Percentiles rank a stretch among this genome's conserved stretches.
These are phyloP conservation scores for Aspergillus ochraceoroseus DNA, from an alignment of 2,329 filamentous ascomycete species.

Conservation along the genomic window DNA sequence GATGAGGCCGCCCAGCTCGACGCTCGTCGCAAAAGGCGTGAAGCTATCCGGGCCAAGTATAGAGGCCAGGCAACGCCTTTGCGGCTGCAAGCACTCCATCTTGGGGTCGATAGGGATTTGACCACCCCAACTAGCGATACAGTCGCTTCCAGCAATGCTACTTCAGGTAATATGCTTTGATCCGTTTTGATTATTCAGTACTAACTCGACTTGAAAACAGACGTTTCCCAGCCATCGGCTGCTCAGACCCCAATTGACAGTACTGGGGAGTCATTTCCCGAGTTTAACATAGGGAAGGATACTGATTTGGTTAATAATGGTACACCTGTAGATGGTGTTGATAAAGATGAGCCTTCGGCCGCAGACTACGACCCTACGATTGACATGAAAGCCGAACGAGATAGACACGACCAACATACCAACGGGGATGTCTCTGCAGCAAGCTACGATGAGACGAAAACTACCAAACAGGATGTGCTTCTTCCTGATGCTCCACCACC, in stretches of 20 bases:
- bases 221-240: constrained; percentile 42
- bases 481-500: constrained; percentile 42
- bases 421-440: constrained; percentile 53
- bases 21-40: constrained; percentile 74
- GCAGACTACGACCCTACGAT: constrained; percentile 86
- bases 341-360: constrained; percentile 75
- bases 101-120: constrained; percentile 54
- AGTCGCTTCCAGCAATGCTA: constrained; percentile 31
- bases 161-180: constrained; percentile 36
- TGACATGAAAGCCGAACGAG: constrained; percentile 80
- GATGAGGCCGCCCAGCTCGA: constrained; percentile 82
- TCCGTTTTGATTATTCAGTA: constrained; percentile 1
- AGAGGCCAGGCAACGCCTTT: constrained; percentile 65
- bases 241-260: constrained; percentile 47
- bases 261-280: constrained; percentile 51
- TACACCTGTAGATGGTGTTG: constrained; percentile 40
- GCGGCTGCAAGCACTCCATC: constrained; percentile 67
- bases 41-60: constrained; percentile 80
- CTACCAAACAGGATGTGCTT: constrained; percentile 50
- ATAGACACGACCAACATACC: constrained; percentile 62
- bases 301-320: constrained; percentile 59
- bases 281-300: constrained; percentile 62
- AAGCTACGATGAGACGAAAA: constrained; percentile 56
- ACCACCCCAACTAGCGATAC: constrained; percentile 50
- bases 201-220: constrained; percentile 15